Evolutionary conservation across 371 early-diverging fungal genomes (phyloP).

Genomic region (Homolaphlyctis polyrhiza): DNA sequence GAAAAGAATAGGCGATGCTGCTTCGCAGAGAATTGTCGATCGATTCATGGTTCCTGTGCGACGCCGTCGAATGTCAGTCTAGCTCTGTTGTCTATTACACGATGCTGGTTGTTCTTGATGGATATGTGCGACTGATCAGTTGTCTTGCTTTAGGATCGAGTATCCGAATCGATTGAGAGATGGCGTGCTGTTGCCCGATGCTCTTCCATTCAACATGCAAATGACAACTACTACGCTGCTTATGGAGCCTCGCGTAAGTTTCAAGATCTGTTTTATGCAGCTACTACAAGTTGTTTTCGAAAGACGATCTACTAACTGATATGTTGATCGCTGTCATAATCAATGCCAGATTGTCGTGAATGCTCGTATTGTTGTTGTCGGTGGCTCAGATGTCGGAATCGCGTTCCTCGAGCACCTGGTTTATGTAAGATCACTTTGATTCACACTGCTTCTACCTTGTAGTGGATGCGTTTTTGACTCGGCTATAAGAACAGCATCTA

Average conservation of each 20-base stretch:
- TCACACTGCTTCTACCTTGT: neutral
- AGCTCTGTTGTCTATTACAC: neutral
- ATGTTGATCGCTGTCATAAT: too few relatives aligned
- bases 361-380: conserved; percentile 40
- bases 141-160: conserved; percentile 26
- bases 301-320: neutral
- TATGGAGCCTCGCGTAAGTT: conserved; percentile 38
- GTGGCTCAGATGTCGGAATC: conserved; percentile 41
- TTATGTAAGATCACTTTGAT: conserved; percentile 26
- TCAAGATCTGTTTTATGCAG: neutral
- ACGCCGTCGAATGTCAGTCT: conserved; percentile 29
- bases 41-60: conserved; percentile 38
- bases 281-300: neutral
- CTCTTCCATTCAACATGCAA: conserved; percentile 28
- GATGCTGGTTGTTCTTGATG: neutral
- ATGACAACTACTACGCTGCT: conserved; percentile 28
- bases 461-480: conserved; percentile 5
- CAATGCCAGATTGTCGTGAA: conserved; percentile 27
- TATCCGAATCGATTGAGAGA: conserved; percentile 39
- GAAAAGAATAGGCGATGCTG: conserved; percentile 18
- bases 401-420: conserved; percentile 39
- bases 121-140: too few relatives aligned
- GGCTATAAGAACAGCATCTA: too few relatives aligned
- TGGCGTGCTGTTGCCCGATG: conserved; percentile 22
- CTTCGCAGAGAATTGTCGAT: conserved; percentile 17